A percentile compares a stretch with the other conserved stretches of the same genome.
phyloP scores from a whole-genome alignment of 345 rosid genomes.

The Excoecaria agallocha region DNA sequence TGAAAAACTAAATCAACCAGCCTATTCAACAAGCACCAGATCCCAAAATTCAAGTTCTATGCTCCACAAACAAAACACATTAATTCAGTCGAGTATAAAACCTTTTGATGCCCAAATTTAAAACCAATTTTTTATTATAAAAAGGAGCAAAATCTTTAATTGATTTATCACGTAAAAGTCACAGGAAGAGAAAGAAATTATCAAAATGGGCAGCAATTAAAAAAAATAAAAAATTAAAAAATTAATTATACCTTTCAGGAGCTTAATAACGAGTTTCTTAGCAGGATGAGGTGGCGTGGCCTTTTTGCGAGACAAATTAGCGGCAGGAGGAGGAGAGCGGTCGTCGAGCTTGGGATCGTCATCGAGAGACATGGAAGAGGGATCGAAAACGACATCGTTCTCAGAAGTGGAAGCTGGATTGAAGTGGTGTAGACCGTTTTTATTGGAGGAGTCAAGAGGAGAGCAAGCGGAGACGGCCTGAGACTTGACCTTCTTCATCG shows the following conservation, averaged over 20 bases:
- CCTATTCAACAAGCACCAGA: conserved; percentile 6
- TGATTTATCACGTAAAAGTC: conserved; percentile 6
- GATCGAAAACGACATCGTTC: conserved; percentile 51
- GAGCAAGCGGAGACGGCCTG: conserved; percentile 56
- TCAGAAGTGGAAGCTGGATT: conserved; percentile 23
- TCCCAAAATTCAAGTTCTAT: conserved; percentile 15
- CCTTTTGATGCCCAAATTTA: neutral
- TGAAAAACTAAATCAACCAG: neutral
- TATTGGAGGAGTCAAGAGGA: conserved; percentile 34
- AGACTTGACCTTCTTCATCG: conserved; percentile 76
- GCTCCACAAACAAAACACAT: conserved; percentile 1
- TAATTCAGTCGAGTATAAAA: neutral
- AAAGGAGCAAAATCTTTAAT: conserved; percentile 4
- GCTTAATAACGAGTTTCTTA: conserved; percentile 87
- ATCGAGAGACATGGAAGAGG: conserved; percentile 47
- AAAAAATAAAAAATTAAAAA: neutral
- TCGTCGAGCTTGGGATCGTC: conserved; percentile 58
- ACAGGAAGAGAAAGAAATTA: neutral
- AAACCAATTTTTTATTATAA: neutral
- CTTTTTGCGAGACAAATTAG: conserved; percentile 81
- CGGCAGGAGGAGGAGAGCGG: conserved; percentile 34
- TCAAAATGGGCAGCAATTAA: neutral
- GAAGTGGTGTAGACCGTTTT: conserved; percentile 56
- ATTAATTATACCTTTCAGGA: conserved; percentile 55
- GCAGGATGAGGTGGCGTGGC: conserved; percentile 82